Base-by-base conservation (phyloP, 192 early-diverging fungal species). In the Coemansia erecta region DNA sequence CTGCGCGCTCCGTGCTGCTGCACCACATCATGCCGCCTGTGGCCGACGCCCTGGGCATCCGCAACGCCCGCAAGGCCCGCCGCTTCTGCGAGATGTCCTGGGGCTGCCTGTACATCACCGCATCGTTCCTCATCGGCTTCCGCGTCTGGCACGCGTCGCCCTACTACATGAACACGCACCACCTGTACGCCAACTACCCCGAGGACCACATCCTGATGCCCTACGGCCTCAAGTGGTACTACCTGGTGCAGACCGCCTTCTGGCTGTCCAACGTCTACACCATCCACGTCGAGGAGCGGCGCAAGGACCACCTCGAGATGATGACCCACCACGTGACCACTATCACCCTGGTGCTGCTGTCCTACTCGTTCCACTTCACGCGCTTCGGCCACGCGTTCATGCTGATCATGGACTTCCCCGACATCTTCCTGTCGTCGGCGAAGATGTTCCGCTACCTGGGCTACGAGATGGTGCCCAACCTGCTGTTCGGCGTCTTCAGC, bases 371-470 rank as follows among this genome's bases (percentile, higher is more conserved):
- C 61, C 68, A 84, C 39, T 85, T 77, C 42, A 84, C 82, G 10
- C 72, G 79, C 22, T 68, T 82, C 28, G 84, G 84, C 51, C 75
- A 84, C 50, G 75, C 64, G 0, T 68, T 81, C 52, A 70, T 84
- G 69, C 57, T 76, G 17, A 58, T 78, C 37, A 72, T 85, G 74
- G 84, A 85, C 44, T 71, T 82, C 23, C 78, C 82, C 35, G 84
- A 85, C 61, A 71, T 85, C 23, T 78, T 81, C 15, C 64, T 85
- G 33, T 68, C 77, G 3, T 22, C 65, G 8, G 89, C 92, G 67
- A 94, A 94, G 75, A 83, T 90, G 54, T 69, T 92, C 57, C 91
- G 88, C 65, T 94, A 94, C 62, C 53, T 86, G 26, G 77, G 77
- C 26, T 79, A 81, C 54, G 70, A 75, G 22, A 75, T 76, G 3